Evolutionary conservation across 2,329 filamentous ascomycete species (phyloP), one percentile per base, ranked within the genome.

Genomic region (Raffaelea ambrosiae): DNA sequence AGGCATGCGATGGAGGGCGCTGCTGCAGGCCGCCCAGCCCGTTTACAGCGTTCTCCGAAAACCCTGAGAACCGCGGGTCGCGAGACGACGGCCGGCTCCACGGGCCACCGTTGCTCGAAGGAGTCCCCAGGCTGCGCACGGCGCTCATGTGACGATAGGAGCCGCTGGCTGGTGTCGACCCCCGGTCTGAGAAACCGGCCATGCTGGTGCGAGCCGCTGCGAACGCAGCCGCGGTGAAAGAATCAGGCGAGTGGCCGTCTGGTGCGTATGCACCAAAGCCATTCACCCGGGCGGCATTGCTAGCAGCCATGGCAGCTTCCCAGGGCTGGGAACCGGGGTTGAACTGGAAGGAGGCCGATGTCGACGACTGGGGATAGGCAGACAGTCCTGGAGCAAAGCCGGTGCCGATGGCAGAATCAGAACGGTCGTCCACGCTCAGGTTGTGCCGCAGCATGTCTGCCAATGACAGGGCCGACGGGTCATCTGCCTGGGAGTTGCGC

Each of bases 261-360:
- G 48, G 46, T 5, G 33, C 20, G 21, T 33, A 48, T 16, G 42
- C 8, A 3, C 47, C 43, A 2, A 38, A 36, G 19, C 33, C 40
- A 20, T 19, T 40, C 3, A 23, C 5, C 18, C 46, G 26, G 8
- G 16, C 18, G 8, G 35, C 14, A 19, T 38, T 38, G 8, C 35
- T 7, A 10, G 35, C 18, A 38, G 18, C 14, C 35, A 16, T 23
- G 66, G 43, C 66, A 43, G 44, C 52, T 43, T 59, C 58, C 73
- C 74, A 77, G 3, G 71, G 53, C 52, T 71, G 68, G 5, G 70
- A 70, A 8, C 61, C 65, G 1, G 72, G 69, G 52, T 76, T 74
- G 52, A 71, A 60, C 51, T 71, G 69, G 54, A 74, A 74, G 5
- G 66, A 31, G 38, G 62, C 59, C 52, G 41, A 9, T 13, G 40